Base-by-base conservation (phyloP, 352 stramenopile genomes). In the Phytophthora cactorum region DNA sequence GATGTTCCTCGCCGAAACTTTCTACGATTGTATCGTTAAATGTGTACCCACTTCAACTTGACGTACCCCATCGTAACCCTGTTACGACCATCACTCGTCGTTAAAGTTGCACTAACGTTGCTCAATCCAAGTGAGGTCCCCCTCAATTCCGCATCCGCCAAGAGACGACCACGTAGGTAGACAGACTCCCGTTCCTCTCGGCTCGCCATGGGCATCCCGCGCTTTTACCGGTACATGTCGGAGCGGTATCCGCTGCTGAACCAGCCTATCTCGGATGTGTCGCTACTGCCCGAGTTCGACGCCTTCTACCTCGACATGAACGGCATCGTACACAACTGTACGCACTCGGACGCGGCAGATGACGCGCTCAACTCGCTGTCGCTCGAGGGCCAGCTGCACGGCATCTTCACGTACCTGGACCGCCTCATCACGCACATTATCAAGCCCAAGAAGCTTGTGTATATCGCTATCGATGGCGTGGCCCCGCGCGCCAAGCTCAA, bases 231-330 rank as follows among this genome's bases (percentile, higher is more conserved):
- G 7, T 98, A 94, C 85, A 82, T 97, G 66, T 96, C 84, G 53
- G 93, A 98, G 88, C 82, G 93, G 82, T 99, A 99, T 79, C 98
- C 98, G 62, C 97, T 99, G 70, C 98, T 99, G 70, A 99, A 99
- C 84, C 96, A 99, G 78, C 92, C 82, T 32, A 93, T 96, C 71
- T 98, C 94, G 34, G 97, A 99, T 77, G 89, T 97, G 27, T 97
- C 97, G 27, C 87, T 99, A 4, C 75, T 99, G 38, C 97, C 98
- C 3, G 95, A 99, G 71, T 99, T 99, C 64, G 97, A 99, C 83
- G 96, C 98, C 72, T 92, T 99, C 67, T 99, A 99, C 74, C 78
- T 99, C 41, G 98, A 99, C 77, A 99, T 99, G 97, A 99, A 99
- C 79, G 98, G 98, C 56, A 99, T 99, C 68, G 99, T 99, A 64